These are phyloP conservation scores for Metarhizium rileyi DNA, from an alignment of 2,329 filamentous ascomycete species.

Conservation along the genomic window DNA sequence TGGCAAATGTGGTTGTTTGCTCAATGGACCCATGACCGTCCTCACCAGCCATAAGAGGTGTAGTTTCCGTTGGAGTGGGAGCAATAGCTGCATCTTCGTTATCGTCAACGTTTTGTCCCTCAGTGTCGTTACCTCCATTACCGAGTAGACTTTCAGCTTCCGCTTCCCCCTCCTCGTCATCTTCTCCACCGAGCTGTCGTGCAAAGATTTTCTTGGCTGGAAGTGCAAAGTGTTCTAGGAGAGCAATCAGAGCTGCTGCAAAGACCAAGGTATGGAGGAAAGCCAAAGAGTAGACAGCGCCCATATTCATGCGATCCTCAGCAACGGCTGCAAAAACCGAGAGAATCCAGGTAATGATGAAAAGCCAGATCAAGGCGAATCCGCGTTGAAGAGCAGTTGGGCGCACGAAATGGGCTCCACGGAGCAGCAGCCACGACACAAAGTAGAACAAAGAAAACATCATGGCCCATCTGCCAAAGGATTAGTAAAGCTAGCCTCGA, in stretches of 20 bases:
- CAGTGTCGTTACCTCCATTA: conserved; percentile 25
- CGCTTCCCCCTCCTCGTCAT: conserved; percentile 31
- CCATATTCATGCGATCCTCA: conserved; percentile 64
- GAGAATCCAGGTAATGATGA: conserved; percentile 60
- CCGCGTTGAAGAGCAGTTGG: conserved; percentile 79
- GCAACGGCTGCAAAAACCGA: conserved; percentile 65
- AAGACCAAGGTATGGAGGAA: conserved; percentile 72
- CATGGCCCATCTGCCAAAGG: conserved; percentile 58
- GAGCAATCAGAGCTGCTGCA: conserved; percentile 61
- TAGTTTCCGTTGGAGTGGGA: conserved; percentile 39
- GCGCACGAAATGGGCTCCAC: conserved; percentile 66
- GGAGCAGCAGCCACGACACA: conserved; percentile 72
- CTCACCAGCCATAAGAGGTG: conserved; percentile 37
- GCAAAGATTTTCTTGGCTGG: conserved; percentile 63
- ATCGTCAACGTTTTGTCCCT: not conserved
- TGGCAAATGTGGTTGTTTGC: conserved; percentile 41
- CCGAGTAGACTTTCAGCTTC: conserved; percentile 11
- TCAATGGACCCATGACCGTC: conserved; percentile 25
- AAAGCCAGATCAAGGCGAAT: conserved; percentile 79
- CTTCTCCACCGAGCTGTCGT: conserved; percentile 41
- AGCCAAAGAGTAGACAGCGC: conserved; percentile 69
- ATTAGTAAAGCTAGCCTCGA: conserved; percentile 11
- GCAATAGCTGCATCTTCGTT: conserved; percentile 13
- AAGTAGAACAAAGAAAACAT: conserved; percentile 73
- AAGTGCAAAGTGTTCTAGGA: conserved; percentile 72